Base-by-base conservation (phyloP, 139 green algal species). In the Edaphochlamys debaryana region DNA sequence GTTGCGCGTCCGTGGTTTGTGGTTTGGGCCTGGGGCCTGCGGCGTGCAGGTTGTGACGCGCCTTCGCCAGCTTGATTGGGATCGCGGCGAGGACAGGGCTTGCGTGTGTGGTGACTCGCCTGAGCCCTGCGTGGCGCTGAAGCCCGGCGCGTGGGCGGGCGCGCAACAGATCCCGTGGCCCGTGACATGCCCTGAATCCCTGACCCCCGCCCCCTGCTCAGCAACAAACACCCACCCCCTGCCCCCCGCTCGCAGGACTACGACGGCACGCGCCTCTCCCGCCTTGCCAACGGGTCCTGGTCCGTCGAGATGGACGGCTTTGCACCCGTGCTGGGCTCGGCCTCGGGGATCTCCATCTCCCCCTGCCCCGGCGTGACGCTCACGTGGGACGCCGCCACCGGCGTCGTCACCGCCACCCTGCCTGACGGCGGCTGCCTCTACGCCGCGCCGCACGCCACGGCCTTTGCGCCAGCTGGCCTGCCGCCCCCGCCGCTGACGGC, bases 241-340 rank as follows among this genome's bases (percentile, higher is more conserved):
- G 11, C 62, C 29, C 23, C 29, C 25, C 34, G 27, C 40, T 1
- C 37, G 22, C 84, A 91, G 86, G 85, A 92, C 54, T 62, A 54
- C 54, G 88, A 92, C 42, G 88, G 88, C 56, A 89, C 82, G 3
- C 85, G 88, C 37, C 37, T 90, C 34, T 81, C 41, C 4, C 63
- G 32, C 23, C 62, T 60, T 9, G 50, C 88, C 25, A 75, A 85
- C 48, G 88, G 88, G n/a, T 32, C 45, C 20, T 92, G 86, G 85
- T 73, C 67, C 15, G 64, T 90, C 27, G 88, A 92, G 79, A 79
- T 82, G 36, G 70, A 79, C n/a, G 88, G 88, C 41, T 64, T 92
- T 25, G 79, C 79, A 3, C 50, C 68, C 69, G 71, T 91, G 48
- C 58, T 71, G 23, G 77, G 69, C 68, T 42, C 36, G 29, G 36